Evolutionary conservation across 805 yeast species (phyloP).

Genomic region (Komagataella pastoris): DNA sequence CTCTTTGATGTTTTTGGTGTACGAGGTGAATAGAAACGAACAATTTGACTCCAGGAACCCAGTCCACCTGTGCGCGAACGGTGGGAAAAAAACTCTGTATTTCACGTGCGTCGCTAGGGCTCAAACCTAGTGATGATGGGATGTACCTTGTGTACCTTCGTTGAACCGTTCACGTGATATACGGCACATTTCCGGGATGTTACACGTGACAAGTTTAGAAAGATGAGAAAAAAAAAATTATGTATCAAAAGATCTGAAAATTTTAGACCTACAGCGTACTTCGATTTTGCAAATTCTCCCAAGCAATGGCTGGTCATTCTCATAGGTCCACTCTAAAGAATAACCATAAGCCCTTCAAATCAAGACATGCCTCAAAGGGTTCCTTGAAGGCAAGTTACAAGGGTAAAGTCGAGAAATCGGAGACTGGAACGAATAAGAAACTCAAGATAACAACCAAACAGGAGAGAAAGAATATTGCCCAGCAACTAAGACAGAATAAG

Average conservation of each 20-base stretch:
- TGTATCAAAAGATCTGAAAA: conserved; percentile 2
- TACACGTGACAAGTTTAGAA: background rate
- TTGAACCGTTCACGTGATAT: background rate
- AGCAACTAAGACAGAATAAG: conserved; percentile 67
- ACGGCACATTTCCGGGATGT: background rate
- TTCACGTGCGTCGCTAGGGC: background rate
- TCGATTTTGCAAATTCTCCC: background rate
- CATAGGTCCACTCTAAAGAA: conserved; percentile 79
- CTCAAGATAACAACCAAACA: conserved; percentile 26
- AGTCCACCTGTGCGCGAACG: background rate
- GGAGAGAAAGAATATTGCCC: conserved; percentile 68
- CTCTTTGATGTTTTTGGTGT: background rate
- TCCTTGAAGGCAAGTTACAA: conserved; percentile 66
- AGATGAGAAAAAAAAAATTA: conserved; percentile 1
- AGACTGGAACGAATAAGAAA: conserved; percentile 19
- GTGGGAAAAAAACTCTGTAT: background rate
- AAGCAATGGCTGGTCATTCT: conserved; percentile 56
- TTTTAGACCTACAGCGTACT: background rate
- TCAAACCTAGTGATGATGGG: background rate
- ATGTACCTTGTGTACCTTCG: background rate
- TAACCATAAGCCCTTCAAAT: conserved; percentile 81
- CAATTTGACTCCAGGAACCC: background rate
- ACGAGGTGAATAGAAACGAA: background rate
- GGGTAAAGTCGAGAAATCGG: conserved; percentile 76
- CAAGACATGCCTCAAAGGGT: conserved; percentile 85